Base-by-base conservation (phyloP, 177 flowering plant species). In the Vitis hybrid region DNA sequence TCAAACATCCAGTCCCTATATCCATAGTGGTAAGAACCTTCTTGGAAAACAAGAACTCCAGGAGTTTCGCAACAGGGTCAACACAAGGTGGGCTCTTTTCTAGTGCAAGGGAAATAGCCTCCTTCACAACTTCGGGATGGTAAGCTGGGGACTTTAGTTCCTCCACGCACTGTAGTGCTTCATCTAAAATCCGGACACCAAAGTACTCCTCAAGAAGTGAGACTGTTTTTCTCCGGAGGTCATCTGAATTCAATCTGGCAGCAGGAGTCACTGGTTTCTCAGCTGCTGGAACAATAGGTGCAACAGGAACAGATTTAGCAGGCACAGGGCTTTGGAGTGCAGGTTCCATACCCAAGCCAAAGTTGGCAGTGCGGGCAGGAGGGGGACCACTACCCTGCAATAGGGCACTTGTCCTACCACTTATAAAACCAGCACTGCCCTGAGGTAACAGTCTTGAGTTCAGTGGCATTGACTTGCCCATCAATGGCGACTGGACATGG, bases 171-270 rank as follows among this genome's bases (percentile, higher is more conserved):
- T 76, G 87, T 31, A 90, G 58, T 0, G 99, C 99, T 76, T 95
- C 99, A 44, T 89, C 92, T 51, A 92, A 68, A 47, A 85, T 67
- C 60, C 76, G 76, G n/a, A 95, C 62, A 68, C 79, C 73, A 79
- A 93, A 93, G 72, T 90, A 95, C 67, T 95, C 99, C 82, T 90
- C 91, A 14, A 95, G 74, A 51, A 95, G 89, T 10, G 97, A 81
- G 14, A 75, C 47, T 12, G 96, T 89, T 75, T 92, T 93, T 69
- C 77, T 87, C 59, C 59, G 76, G 4, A 95, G 88, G 18, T 81
- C 92, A 3, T 76, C 89, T 0, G 57, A 58, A 67, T 78, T 87
- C 18, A 70, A 24, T 52, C 11, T 67, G 22, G 72, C 28, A 64
- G 72, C 62, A 19, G 82, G 77, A 71, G 82, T 78, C 12, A 51